phyloP scores from a whole-genome alignment of 768 basidiomycete genomes.

The Lentinula sp. region DNA sequence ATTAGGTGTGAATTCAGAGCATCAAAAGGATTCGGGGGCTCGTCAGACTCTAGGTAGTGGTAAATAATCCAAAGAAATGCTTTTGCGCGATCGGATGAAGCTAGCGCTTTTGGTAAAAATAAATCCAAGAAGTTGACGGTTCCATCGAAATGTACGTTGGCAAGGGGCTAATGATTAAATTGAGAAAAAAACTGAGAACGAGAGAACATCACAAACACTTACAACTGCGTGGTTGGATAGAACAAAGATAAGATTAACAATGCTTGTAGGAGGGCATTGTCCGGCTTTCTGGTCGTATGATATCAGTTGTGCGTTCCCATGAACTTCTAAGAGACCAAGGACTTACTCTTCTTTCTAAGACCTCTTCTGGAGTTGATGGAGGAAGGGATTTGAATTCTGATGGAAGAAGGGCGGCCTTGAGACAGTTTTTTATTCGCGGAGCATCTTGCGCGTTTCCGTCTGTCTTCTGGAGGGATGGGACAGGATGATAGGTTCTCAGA shows the following conservation, averaged over 20 bases:
- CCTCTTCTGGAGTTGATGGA: constrained; percentile 71
- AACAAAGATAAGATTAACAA: constrained; percentile 83
- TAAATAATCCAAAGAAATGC: constrained; percentile 83
- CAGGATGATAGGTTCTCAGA: constrained; percentile 80
- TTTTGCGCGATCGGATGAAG: constrained; percentile 66
- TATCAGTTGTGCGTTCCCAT: constrained; percentile 2
- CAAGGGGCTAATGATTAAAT: constrained; percentile 39
- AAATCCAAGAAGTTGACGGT: constrained; percentile 75
- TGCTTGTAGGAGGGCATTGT: constrained; percentile 71
- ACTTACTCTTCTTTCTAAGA: constrained; percentile 61
- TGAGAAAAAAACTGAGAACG: not conserved
- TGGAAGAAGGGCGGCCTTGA: constrained; percentile 75
- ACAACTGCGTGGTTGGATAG: constrained; percentile 75
- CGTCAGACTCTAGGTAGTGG: constrained; percentile 69
- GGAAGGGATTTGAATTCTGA: constrained; percentile 59
- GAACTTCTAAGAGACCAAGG: constrained; percentile 16
- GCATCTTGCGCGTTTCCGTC: constrained; percentile 87
- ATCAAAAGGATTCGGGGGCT: constrained; percentile 66
- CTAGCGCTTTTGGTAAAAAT: constrained; percentile 71
- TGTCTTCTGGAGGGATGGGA: constrained; percentile 83
- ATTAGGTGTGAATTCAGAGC: constrained; percentile 54
- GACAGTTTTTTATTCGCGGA: constrained; percentile 85
- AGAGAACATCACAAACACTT: constrained; percentile 19
- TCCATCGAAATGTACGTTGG: constrained; percentile 68
- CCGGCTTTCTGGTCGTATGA: constrained; percentile 41